Evolutionary conservation across 768 basidiomycete genomes (phyloP).

Genomic region (Lactarius hatsudake): DNA sequence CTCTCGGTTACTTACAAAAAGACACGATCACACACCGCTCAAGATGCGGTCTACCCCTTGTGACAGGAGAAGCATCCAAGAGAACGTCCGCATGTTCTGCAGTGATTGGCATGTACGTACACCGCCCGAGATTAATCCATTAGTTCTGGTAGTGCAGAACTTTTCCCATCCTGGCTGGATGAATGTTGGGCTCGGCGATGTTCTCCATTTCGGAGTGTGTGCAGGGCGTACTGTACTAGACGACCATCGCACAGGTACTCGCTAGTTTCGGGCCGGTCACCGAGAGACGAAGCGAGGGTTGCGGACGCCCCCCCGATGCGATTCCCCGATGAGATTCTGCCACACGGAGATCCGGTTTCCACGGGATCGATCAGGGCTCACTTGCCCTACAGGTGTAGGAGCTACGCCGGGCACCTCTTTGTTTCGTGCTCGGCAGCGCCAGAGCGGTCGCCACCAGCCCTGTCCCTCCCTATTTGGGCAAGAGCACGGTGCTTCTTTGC

Average conservation of each 20-base stretch:
- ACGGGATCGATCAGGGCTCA: neutral
- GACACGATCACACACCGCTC: neutral
- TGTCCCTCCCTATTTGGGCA: neutral
- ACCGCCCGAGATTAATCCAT: neutral
- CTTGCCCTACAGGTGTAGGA: neutral
- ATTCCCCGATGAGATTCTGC: neutral
- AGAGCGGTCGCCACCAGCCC: neutral
- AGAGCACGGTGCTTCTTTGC: conserved; percentile 7
- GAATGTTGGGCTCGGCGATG: neutral
- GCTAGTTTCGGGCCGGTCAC: neutral
- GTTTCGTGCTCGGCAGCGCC: conserved; percentile 7
- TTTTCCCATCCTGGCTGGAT: neutral
- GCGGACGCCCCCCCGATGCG: no score
- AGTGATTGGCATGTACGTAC: conserved; percentile 6
- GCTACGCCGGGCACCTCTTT: conserved; percentile 5
- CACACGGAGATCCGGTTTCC: neutral
- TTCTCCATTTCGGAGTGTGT: neutral
- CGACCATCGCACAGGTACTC: neutral
- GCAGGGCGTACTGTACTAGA: neutral
- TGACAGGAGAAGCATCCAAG: conserved; percentile 1
- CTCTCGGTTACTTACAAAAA: neutral
- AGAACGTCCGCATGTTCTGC: neutral
- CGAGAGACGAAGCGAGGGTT: neutral
- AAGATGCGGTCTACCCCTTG: conserved; percentile 1
- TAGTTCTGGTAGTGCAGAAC: neutral